Conservation (phyloP, 805 yeast species). For the Ascoidea asiatica region DNA sequence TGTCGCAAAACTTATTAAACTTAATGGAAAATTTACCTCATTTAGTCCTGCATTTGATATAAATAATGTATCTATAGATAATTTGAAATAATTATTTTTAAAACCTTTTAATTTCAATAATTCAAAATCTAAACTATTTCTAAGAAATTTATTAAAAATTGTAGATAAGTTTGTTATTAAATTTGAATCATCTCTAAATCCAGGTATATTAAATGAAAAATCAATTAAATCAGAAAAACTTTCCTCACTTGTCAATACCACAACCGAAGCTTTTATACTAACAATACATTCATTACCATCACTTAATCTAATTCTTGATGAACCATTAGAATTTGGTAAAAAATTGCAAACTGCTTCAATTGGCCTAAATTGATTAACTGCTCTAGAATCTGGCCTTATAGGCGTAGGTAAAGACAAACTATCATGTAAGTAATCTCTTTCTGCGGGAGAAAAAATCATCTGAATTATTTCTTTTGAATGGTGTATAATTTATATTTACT, state of each 20-base stretch:
- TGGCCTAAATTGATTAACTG: conserved; percentile 66
- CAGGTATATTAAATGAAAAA: conserved; percentile 72
- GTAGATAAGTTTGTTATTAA: conserved; percentile 52
- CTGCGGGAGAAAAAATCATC: conserved; percentile 70
- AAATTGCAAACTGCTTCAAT: conserved; percentile 71
- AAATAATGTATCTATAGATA: conserved; percentile 70
- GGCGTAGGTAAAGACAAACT: conserved; percentile 49
- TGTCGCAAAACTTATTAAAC: conserved; percentile 65
- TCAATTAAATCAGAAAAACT: conserved; percentile 34
- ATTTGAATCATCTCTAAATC: conserved; percentile 67
- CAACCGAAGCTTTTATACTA: conserved; percentile 80
- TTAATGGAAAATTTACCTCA: conserved; percentile 43
- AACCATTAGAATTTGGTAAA: conserved; percentile 82
- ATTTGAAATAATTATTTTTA: conserved; percentile 53
- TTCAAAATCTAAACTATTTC: conserved; percentile 36
- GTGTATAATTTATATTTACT: too few species aligned
- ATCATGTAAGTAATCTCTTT: conserved; percentile 61
- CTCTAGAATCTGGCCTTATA: conserved; percentile 79
- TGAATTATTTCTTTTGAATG: too few species aligned
- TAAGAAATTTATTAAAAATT: conserved; percentile 39
- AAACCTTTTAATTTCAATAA: conserved; percentile 46
- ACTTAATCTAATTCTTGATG: conserved; percentile 70
- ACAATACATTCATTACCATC: conserved; percentile 94
- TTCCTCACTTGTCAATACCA: conserved; percentile 21
- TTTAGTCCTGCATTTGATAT: conserved; percentile 26